A percentile compares a stretch with the other conserved stretches of the same genome.
These are phyloP conservation scores for Lodderomyces margitis DNA, from an alignment of 1,139 yeast genomes.

Conservation along the genomic window DNA sequence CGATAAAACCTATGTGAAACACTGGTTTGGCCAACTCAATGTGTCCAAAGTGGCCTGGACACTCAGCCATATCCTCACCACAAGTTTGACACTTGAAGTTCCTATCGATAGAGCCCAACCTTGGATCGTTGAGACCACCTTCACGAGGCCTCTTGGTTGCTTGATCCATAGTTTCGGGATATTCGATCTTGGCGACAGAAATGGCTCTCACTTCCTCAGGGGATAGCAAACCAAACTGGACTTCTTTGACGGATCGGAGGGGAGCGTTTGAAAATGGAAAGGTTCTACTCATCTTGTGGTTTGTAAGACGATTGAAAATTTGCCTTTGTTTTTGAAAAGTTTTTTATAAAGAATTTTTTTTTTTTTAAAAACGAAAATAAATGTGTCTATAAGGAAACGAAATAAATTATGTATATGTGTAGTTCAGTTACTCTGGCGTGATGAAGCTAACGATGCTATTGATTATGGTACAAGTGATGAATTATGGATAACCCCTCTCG, in stretches of 20 bases:
- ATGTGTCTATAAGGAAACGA: conserved; percentile 1
- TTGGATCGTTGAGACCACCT: conserved; percentile 96
- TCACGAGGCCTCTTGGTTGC: conserved; percentile 92
- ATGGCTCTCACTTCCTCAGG: conserved; percentile 98
- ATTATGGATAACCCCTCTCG: background rate
- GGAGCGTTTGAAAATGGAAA: conserved; percentile 98
- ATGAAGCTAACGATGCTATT: background rate
- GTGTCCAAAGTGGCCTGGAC: conserved; percentile 99
- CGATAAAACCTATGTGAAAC: conserved; percentile 92
- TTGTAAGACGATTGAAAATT: background rate
- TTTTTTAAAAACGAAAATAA: background rate
- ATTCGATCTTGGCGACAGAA: conserved; percentile 95
- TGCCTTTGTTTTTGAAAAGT: conserved; percentile 1
- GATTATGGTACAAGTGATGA: conserved; percentile 2
- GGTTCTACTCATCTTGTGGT: conserved; percentile 43
- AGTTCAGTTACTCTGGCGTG: background rate
- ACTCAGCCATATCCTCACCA: conserved; percentile 98
- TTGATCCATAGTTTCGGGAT: conserved; percentile 99
- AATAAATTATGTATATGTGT: background rate
- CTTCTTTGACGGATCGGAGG: conserved; percentile 93
- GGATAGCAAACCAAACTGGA: conserved; percentile 95
- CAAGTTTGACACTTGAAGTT: conserved; percentile 98
- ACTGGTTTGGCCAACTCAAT: conserved; percentile 98
- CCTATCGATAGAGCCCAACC: conserved; percentile 95
- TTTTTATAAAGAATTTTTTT: conserved; percentile 1